Base-by-base conservation (phyloP, 371 early-diverging fungal species). In the Syncephalastrum racemosum region DNA sequence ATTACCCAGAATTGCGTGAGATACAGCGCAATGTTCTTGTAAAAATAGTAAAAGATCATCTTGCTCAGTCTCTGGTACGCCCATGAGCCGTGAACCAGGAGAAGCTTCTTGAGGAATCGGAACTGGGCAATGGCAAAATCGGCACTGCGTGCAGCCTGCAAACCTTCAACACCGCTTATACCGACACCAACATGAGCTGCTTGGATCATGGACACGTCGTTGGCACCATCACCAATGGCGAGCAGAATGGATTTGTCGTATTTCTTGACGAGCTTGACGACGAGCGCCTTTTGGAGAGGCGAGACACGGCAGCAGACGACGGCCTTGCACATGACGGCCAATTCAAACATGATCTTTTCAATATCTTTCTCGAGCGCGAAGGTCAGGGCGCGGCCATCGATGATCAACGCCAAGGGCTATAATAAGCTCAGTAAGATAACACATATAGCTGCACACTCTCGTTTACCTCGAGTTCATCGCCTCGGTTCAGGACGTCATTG, bases 201-300 rank as follows among this genome's bases (percentile, higher is more conserved):
- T 71, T 95, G 92, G 54, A 99, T 92, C 99, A 99, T 99, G 43
- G 90, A 86, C 10, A 99, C 97, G 68, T 99, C 99, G 65, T 99
- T 99, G 24, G 98, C 98, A 44, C 99, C 99, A 73, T 99, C 99
- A 47, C 99, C 98, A 50, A 96, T 95, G 46, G 90, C 97, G 58
- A 91, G 87, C 47, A 87, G 70, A 62, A 89, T 89, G 0, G 92
- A 88, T 59, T 82, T 89, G 42, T 73, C 74, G 41, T 81, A 80
- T 13, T 88, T 82, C 63, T 92, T 91, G 40, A 98, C 92, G 16
- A 91, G 71, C 62, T 90, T 90, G 19, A 95, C 94, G 15, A 98
- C 93, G 52, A 91, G 68, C 0, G 95, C 94, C 73, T 98, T 98
- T 57, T 97, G 95, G 18, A 92, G 67, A 22, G 98, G 98, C 10